A percentile compares a stretch with the other conserved stretches of the same genome.
Evolutionary conservation across 495 filamentous ascomycete genomes (phyloP).

Genomic region (Penicillium manginii): DNA sequence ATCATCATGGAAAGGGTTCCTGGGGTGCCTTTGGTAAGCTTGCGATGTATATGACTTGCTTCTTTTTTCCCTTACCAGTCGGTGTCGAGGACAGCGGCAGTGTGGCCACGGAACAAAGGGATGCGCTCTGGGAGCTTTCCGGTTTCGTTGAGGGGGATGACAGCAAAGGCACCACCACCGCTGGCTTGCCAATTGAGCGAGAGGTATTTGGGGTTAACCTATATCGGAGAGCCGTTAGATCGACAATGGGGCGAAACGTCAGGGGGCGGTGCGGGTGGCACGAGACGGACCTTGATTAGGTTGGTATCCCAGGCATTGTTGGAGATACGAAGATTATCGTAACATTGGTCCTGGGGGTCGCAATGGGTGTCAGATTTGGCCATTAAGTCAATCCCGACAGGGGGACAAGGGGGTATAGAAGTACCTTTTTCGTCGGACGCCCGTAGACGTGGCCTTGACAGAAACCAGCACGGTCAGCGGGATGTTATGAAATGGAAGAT

Average conservation of each 20-base stretch:
- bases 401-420: slow-evolving; percentile 4
- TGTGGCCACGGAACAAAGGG: slow-evolving; percentile 94
- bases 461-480: slow-evolving; percentile 37
- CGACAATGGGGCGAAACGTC: slow-evolving; percentile 19
- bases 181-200: slow-evolving; percentile 98
- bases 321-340: slow-evolving; percentile 93
- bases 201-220: slow-evolving; percentile 95
- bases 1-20: slow-evolving; percentile 94
- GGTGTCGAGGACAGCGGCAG: slow-evolving; percentile 92
- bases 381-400: background rate
- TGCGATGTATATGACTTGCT: background rate
- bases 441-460: slow-evolving; percentile 93
- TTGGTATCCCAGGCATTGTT: slow-evolving; percentile 99
- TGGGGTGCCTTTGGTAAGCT: slow-evolving; percentile 46
- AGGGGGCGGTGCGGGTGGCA: slow-evolving; percentile 34
- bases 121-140: slow-evolving; percentile 91
- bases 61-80: slow-evolving; percentile 74
- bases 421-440: slow-evolving; percentile 86
- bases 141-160: slow-evolving; percentile 86
- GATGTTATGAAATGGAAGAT: slow-evolving; percentile 15
- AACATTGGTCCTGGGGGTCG: slow-evolving; percentile 74
- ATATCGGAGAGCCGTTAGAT: slow-evolving; percentile 29
- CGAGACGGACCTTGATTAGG: slow-evolving; percentile 77
- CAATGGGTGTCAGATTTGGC: slow-evolving; percentile 9
- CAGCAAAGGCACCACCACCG: slow-evolving; percentile 95